Conservation (phyloP, 495 filamentous ascomycete genomes). For the Penicillium taxi region DNA sequence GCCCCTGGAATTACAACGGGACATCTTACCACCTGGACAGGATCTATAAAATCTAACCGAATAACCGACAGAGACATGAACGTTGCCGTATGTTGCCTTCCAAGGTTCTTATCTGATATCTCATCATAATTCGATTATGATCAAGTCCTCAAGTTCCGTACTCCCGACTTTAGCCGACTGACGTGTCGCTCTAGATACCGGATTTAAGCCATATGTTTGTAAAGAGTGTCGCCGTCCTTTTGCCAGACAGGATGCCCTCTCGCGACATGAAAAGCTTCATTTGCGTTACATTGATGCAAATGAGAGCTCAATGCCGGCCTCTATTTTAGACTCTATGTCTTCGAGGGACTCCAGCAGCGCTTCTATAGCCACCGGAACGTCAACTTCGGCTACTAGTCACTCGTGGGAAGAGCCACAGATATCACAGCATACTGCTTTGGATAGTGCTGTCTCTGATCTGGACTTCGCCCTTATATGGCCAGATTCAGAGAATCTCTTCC, state of each 20-base stretch:
- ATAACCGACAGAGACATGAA: constrained; percentile 37
- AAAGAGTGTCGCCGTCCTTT: constrained; percentile 38
- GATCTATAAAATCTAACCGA: constrained; percentile 11
- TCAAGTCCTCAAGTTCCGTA: too few species aligned
- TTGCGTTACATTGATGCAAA: constrained; percentile 24
- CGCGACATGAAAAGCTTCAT: constrained; percentile 42
- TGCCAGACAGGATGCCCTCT: constrained; percentile 41
- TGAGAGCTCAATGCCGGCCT: constrained; percentile 12
- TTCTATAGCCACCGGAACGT: constrained; percentile 15
- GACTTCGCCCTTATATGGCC: constrained; percentile 44
- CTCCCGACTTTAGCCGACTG: constrained; percentile 17
- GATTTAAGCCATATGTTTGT: constrained; percentile 39
- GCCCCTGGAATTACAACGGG: constrained; percentile 14
- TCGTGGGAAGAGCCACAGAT: constrained; percentile 21
- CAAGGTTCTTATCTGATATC: background rate
- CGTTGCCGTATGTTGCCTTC: constrained; percentile 34
- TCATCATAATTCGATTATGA: constrained; percentile 3
- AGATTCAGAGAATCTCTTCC: constrained; percentile 41
- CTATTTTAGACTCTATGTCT: constrained; percentile 16
- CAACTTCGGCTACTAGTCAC: constrained; percentile 19
- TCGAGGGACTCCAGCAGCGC: constrained; percentile 23
- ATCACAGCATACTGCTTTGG: constrained; percentile 15
- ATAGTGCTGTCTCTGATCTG: constrained; percentile 25
- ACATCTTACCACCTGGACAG: constrained; percentile 1
- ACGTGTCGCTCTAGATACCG: constrained; percentile 30